A percentile compares a stretch with the other conserved stretches of the same genome.
Evolutionary conservation across 2,329 filamentous ascomycete genomes (phyloP).

Genomic region (Emmonsiellopsis sp.): DNA sequence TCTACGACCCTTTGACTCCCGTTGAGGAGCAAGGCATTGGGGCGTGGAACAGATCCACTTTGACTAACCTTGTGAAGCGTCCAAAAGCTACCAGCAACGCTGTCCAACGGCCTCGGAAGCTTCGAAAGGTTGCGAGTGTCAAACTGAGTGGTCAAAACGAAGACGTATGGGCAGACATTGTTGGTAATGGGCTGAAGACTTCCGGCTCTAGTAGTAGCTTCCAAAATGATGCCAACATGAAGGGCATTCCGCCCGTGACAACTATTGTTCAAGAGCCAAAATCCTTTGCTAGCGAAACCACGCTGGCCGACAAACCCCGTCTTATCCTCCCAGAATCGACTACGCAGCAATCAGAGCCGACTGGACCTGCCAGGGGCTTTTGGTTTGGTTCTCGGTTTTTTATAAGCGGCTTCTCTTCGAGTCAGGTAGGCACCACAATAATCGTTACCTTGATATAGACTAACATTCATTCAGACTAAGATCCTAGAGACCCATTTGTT

Average conservation of each 20-base stretch:
- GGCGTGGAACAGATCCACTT: slow-evolving; percentile 56
- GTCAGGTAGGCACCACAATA: slow-evolving; percentile 38
- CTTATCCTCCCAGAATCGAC: slow-evolving; percentile 13
- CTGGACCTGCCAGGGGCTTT: slow-evolving; percentile 40
- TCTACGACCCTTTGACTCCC: slow-evolving; percentile 68
- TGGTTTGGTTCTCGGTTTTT: slow-evolving; percentile 47
- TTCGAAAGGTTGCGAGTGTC: slow-evolving; percentile 78
- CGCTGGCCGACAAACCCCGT: slow-evolving; percentile 18
- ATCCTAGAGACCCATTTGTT: slow-evolving; percentile 33
- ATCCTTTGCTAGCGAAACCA: slow-evolving; percentile 31
- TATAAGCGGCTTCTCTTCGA: slow-evolving; percentile 50
- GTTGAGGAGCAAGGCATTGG: slow-evolving; percentile 63
- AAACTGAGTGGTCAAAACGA: slow-evolving; percentile 73
- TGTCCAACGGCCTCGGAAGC: slow-evolving; percentile 61
- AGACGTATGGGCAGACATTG: slow-evolving; percentile 84
- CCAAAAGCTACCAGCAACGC: slow-evolving; percentile 36
- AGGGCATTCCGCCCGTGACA: slow-evolving; percentile 11
- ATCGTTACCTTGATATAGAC: not conserved
- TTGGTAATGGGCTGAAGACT: slow-evolving; percentile 36
- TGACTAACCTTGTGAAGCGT: slow-evolving; percentile 17
- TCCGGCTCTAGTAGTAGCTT: slow-evolving; percentile 7
- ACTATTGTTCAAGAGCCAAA: slow-evolving; percentile 24
- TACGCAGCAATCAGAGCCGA: slow-evolving; percentile 11
- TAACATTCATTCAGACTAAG: slow-evolving; percentile 17
- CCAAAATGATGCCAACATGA: slow-evolving; percentile 11